Percentiles rank a stretch among this genome's conserved stretches.
phyloP scores from a whole-genome alignment of 805 yeast genomes.

The Saccharomyces jurei region DNA sequence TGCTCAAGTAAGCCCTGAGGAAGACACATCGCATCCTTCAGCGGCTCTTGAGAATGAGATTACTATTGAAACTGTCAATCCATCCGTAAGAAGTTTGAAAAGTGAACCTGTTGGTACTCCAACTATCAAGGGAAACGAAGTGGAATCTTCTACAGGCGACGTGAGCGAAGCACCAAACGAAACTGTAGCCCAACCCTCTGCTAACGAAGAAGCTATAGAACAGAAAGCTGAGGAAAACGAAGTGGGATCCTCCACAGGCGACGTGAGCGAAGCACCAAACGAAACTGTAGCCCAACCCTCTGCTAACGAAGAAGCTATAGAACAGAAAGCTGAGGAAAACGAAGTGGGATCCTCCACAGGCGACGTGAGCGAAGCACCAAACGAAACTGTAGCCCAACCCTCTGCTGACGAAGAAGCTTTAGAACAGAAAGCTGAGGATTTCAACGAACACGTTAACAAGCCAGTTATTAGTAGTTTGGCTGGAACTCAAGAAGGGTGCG shows the following conservation, averaged over 20 bases:
- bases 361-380: background rate
- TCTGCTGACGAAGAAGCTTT: conserved; percentile 3
- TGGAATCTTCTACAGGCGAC: background rate
- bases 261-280: background rate
- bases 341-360: background rate
- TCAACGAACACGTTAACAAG: conserved; percentile 4
- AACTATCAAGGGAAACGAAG: background rate
- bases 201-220: conserved; percentile 4
- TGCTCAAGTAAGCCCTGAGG: background rate
- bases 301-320: conserved; percentile 4
- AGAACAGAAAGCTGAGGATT: background rate
- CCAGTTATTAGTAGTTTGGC: conserved; percentile 6
- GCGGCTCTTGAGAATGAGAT: background rate
- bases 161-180: background rate
- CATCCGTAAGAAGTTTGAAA: background rate
- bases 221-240: background rate
- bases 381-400: background rate
- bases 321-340: conserved; percentile 1
- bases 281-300: background rate
- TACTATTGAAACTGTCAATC: background rate
- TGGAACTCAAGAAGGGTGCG: background rate
- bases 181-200: background rate
- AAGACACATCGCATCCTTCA: background rate
- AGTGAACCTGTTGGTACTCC: background rate
- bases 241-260: background rate